Base-by-base conservation (phyloP, 805 yeast genomes). In the Saccharomycopsis microspora region DNA sequence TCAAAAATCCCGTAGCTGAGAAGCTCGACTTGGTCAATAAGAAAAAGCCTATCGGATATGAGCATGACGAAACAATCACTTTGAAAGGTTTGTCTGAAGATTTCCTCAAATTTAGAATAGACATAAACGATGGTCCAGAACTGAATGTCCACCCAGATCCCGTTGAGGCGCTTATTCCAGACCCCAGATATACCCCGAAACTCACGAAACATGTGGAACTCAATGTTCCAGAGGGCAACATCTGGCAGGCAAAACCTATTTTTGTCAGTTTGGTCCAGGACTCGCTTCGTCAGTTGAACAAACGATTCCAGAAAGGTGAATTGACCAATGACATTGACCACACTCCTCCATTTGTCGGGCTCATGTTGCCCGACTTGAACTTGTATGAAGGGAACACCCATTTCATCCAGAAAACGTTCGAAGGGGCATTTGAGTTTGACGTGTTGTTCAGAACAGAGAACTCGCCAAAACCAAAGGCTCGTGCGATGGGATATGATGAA, bases 211-310 rank as follows among this genome's bases (percentile, higher is more conserved):
- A 86, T 61, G 52, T 78, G 28, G 78, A 89, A 9, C 65, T 89
- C 55, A 69, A 66, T 27, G 80, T 85, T 3, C 95, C 96, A 0
- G 77, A 74, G 52, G 83, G 75, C 36, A 72, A 78, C 48, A 70
- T 75, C 5, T 88, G 96, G 96, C 72, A 71, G 57, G 93, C 90
- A 4, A 72, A 72, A 49, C 96, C 87, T 46, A 72, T 89, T 4
- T 87, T 80, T 58, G 65, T 77, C 59, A 75, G 86, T 0, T 53
- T 88, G 49, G 55, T 87, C 38, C 80, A 82, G 55, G 93, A 88
- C 44, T 77, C 85, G 5, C 64, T 88, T n/a, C 64, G 72, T 46
- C 60, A 64, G 4, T 58, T 81, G 31, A 55, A 67, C 32, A 65
- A 64, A 29, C 55, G 49, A 5, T 58, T 60, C 48, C 45, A 53